Base-by-base conservation (phyloP, 2,329 filamentous ascomycete species). In the Orbilia javanica region DNA sequence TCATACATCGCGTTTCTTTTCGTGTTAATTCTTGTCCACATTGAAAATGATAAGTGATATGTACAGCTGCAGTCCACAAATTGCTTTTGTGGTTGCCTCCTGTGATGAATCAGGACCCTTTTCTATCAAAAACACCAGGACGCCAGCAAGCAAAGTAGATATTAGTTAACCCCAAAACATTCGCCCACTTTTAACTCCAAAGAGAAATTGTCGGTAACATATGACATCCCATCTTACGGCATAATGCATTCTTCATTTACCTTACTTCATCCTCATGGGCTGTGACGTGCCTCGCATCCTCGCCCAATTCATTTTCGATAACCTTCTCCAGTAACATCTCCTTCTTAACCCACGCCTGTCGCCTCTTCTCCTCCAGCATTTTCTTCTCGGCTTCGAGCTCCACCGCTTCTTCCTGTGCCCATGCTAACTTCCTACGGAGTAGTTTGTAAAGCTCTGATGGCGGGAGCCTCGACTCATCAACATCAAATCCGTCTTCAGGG, bases 301-400 rank as follows among this genome's bases (percentile, higher is more conserved):
- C 85, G 80, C 90, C 88, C 85, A 90, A 90, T 83, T 90, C 89
- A 36, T 89, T 86, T 83, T 95, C 92, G 80, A 93, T 87, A 34
- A 91, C 87, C 82, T 93, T 92, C 72, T 93, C 89, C n/a, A 96
- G 84, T 18, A 95, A 84, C 31, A 93, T 87, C 84, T 96, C 92
- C 84, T 95, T 95, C 84, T 92, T 90, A 13, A 89, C 85, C 93
- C 93, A 96, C 82, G 93, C 92, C 79, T 89, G 87, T 83, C 89
- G 89, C 83, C 91, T 90, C 11, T 87, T 82, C 39, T 88, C 88
- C 83, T 95, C 92, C 83, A 91, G 88, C 50, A 86, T 85, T 79
- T 90, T 89, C 80, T 90, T 89, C 83, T 94, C 90, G 68, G 86
- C 86, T 81, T 88, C 88, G 63, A 96, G 85, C 44, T 86, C 84